Evolutionary conservation across 2,329 filamentous ascomycete species (phyloP), one percentile per base, ranked within the genome.

Genomic region (Elsinoe batatas): DNA sequence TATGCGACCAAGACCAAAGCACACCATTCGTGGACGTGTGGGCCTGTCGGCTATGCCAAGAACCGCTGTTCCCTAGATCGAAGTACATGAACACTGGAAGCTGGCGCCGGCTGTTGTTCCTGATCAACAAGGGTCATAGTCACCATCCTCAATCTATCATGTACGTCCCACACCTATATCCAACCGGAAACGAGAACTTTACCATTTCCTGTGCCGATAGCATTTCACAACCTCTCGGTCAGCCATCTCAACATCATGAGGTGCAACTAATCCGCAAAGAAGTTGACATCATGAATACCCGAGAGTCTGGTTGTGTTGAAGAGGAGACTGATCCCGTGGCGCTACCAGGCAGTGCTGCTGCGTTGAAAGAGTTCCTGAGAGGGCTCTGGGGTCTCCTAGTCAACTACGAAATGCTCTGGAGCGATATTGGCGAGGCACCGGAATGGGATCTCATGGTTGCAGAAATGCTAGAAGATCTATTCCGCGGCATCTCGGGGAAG

Each of bases 81-180:
- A n/a, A 51, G 12, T 51, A 37, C 32, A 51, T 51, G 47, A 51
- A 51, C 15, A 51, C 47, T 5, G 6, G 32, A 18, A 51, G 47
- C 22, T 51, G 47, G 47, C 33, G 17, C 18, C 20, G 13, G 20
- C 36, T 36, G 7, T 32, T 51, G n/a, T 13, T 13, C 10, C 13
- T 36, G 30, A 37, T 38, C 17, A 17, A 38, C 13, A 51, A 51
- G 13, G 33, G 33, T 15, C 47, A 51, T 17, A 38, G 36, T 20
- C 47, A 51, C 22, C 47, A 51, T 51, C 47, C 47, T 17, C 33
- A 51, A 51, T 20, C 20, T 6, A 51, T 37, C 13, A 51, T 51
- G 47, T 51, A 20, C 26, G 47, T n/a, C 6, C 47, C 47, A 37
- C 37, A 35, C n/a, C 36, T 51, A 12, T 37, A 36, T 26, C 47